These are phyloP conservation scores for Penicillium bialowiezense DNA, from an alignment of 495 filamentous ascomycete species.

Conservation along the genomic window DNA sequence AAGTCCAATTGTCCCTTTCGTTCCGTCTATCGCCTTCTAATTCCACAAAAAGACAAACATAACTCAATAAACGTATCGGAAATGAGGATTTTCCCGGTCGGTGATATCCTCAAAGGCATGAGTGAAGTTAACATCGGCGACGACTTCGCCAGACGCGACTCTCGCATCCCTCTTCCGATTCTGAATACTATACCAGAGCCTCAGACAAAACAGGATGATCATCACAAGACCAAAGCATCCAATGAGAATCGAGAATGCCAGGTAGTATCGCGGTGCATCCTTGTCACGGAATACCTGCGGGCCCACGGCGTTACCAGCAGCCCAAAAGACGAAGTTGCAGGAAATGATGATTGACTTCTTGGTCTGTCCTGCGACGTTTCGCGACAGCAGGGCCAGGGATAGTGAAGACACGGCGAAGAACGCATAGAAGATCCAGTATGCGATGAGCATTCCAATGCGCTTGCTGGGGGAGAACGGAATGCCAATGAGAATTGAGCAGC, in stretches of 20 bases:
- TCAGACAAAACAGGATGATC: conserved; percentile 25
- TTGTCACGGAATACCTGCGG: conserved; percentile 42
- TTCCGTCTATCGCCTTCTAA: no score
- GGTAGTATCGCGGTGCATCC: conserved; percentile 35
- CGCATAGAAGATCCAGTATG: conserved; percentile 57
- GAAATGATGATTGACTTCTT: conserved; percentile 55
- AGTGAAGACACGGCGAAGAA: conserved; percentile 53
- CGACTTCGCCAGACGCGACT: conserved; percentile 24
- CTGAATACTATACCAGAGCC: conserved; percentile 27
- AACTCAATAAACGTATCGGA: conserved; percentile 43
- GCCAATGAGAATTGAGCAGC: conserved; percentile 5
- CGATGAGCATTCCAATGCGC: conserved; percentile 54
- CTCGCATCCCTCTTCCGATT: conserved; percentile 32
- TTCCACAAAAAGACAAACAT: not conserved
- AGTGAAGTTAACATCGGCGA: conserved; percentile 22
- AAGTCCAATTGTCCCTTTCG: no score
- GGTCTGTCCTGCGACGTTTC: conserved; percentile 66
- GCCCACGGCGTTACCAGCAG: conserved; percentile 37
- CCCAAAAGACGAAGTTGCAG: conserved; percentile 39
- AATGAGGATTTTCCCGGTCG: conserved; percentile 41
- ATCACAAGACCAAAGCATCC: conserved; percentile 33
- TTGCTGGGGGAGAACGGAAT: conserved; percentile 21
- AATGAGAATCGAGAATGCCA: conserved; percentile 35
- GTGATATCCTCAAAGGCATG: conserved; percentile 46
- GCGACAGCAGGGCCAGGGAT: conserved; percentile 52